Conservation (phyloP, 2,329 filamentous ascomycete genomes). For the Fusarium cicatricum region DNA sequence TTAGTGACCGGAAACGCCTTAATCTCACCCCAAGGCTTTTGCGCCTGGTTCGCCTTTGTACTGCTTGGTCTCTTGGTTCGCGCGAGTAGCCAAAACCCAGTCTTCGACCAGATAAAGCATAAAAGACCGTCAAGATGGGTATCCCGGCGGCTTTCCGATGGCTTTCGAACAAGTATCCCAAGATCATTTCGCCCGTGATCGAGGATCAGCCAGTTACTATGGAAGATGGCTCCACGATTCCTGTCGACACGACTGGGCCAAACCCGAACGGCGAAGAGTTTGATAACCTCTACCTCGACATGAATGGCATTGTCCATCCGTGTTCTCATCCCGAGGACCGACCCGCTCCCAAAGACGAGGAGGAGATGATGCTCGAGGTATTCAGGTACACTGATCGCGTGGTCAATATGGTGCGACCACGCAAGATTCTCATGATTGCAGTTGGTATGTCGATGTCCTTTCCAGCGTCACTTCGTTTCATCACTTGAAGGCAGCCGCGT, state of each 20-base stretch:
- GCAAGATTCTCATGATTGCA: constrained; percentile 96
- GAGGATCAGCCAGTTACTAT: constrained; percentile 85
- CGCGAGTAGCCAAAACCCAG: constrained; percentile 14
- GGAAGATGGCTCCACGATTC: constrained; percentile 81
- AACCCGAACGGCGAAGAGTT: constrained; percentile 99
- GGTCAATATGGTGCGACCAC: constrained; percentile 96
- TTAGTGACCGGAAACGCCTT: not conserved
- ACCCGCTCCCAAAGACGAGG: constrained; percentile 89
- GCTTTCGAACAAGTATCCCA: constrained; percentile 96
- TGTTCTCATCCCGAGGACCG: constrained; percentile 97
- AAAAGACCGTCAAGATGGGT: constrained; percentile 71
- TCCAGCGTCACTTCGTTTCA: not conserved
- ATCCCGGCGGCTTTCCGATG: constrained; percentile 95
- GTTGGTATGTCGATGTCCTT: constrained; percentile 70
- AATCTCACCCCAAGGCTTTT: constrained; percentile 1
- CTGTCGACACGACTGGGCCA: constrained; percentile 81
- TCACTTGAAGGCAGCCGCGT: not conserved
- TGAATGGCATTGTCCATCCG: constrained; percentile 99
- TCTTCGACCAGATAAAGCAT: constrained; percentile 1
- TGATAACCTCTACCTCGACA: constrained; percentile 97
- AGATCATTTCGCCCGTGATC: constrained; percentile 91
- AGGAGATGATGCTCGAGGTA: constrained; percentile 99
- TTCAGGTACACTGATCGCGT: constrained; percentile 99
- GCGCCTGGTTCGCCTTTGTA: constrained; percentile 5
- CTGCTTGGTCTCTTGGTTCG: constrained; percentile 1